Evolutionary conservation across 495 filamentous ascomycete genomes (phyloP).

Genomic region (Penicillium nucicola): DNA sequence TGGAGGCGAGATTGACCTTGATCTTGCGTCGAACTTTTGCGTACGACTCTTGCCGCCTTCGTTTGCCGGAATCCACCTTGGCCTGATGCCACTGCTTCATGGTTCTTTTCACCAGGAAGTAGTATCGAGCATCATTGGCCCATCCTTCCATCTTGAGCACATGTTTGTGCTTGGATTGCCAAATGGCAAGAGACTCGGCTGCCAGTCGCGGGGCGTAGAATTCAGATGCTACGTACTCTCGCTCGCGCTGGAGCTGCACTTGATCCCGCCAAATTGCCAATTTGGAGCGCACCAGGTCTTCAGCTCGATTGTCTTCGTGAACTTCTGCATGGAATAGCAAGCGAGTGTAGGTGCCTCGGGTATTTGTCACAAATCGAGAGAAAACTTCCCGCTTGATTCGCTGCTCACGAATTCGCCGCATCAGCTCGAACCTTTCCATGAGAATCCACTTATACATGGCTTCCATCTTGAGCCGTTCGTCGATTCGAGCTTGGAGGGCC

Average conservation of each 20-base stretch:
- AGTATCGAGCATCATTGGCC: constrained; percentile 57
- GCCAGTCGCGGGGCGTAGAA: constrained; percentile 51
- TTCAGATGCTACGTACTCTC: constrained; percentile 49
- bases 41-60: constrained; percentile 59
- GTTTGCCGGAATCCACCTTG: constrained; percentile 46
- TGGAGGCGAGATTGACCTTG: constrained; percentile 56
- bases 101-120: constrained; percentile 52
- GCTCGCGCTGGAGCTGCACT: constrained; percentile 39
- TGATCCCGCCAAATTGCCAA: constrained; percentile 44
- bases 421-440: constrained; percentile 50
- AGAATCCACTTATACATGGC: constrained; percentile 64
- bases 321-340: constrained; percentile 35
- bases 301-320: constrained; percentile 31
- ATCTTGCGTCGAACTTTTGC: constrained; percentile 50
- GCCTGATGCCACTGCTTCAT: constrained; percentile 56
- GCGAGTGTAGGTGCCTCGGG: constrained; percentile 35
- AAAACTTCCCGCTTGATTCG: constrained; percentile 46
- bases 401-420: constrained; percentile 50
- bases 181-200: constrained; percentile 46
- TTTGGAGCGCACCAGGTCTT: constrained; percentile 32
- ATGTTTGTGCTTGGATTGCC: constrained; percentile 44
- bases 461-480: constrained; percentile 57
- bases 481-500: constrained; percentile 49
- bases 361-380: constrained; percentile 38
- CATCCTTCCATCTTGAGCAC: constrained; percentile 48